Conservation (phyloP, 2,329 filamentous ascomycete species). For the Paraphoma sp. region DNA sequence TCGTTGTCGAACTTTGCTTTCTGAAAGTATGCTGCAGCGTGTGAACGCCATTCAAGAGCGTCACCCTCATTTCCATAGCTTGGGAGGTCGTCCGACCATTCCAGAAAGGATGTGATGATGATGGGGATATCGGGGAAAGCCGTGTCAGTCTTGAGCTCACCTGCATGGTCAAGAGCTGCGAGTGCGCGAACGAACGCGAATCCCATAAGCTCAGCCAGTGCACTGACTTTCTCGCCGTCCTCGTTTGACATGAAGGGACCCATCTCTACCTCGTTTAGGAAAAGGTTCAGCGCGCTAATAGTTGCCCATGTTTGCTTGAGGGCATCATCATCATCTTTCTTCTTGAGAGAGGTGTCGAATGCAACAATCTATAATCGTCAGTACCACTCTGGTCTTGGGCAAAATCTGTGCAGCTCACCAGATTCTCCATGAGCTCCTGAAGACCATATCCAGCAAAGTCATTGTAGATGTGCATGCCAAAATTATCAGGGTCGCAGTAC, state of each 20-base stretch:
- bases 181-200: constrained; percentile 16
- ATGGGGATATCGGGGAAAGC: constrained; percentile 13
- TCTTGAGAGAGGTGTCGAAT: constrained; percentile 16
- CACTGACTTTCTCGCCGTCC: constrained; percentile 10
- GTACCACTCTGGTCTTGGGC: not conserved
- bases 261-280: constrained; percentile 14
- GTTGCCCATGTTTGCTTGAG: constrained; percentile 14
- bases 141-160: constrained; percentile 16
- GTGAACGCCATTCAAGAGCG: constrained; percentile 8
- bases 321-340: constrained; percentile 4
- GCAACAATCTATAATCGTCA: constrained; percentile 10
- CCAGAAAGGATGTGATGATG: constrained; percentile 12
- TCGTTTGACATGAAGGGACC: constrained; percentile 12
- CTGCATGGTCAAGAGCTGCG: constrained; percentile 14
- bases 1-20: constrained; percentile 8
- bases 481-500: constrained; percentile 21
- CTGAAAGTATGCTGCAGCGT: constrained; percentile 17
- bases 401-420: constrained; percentile 1
- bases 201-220: constrained; percentile 14
- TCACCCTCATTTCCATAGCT: constrained; percentile 13
- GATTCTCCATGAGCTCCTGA: constrained; percentile 23
- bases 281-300: constrained; percentile 17
- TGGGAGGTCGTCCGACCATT: constrained; percentile 1
- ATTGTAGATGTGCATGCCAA: constrained; percentile 25
- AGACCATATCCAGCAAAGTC: constrained; percentile 20